phyloP scores from a whole-genome alignment of 768 basidiomycete species.

The Russula sp. region DNA sequence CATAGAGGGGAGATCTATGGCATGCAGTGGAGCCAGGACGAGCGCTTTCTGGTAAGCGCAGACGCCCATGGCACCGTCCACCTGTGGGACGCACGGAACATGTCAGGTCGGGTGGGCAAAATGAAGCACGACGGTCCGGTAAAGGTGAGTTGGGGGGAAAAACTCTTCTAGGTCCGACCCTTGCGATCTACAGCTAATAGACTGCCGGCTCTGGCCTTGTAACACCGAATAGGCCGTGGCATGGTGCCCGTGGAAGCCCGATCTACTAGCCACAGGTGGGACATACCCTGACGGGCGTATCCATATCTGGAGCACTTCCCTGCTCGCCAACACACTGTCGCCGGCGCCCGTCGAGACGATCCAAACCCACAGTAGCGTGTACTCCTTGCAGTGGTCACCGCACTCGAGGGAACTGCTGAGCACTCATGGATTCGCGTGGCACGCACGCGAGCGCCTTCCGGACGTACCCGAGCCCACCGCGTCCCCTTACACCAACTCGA shows the following conservation, averaged over 20 bases:
- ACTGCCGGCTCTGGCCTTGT: neutral
- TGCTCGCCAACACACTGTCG: constrained; percentile 35
- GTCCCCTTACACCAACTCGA: constrained; percentile 33
- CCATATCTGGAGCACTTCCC: constrained; percentile 44
- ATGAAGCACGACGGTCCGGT: constrained; percentile 39
- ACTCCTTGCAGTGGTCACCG: constrained; percentile 53
- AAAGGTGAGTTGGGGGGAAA: constrained; percentile 29
- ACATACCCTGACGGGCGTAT: constrained; percentile 54
- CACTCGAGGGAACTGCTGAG: constrained; percentile 52
- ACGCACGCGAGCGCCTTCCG: constrained; percentile 15
- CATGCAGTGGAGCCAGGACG: constrained; percentile 37
- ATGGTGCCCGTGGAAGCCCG: constrained; percentile 69
- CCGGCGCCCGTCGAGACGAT: constrained; percentile 44
- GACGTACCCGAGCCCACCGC: constrained; percentile 9
- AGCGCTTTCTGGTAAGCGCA: constrained; percentile 34
- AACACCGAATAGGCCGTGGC: constrained; percentile 46
- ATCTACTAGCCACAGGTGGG: constrained; percentile 60
- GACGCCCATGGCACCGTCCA: constrained; percentile 37
- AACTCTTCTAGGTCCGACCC: neutral
- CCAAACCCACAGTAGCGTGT: constrained; percentile 42
- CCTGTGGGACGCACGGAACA: constrained; percentile 37
- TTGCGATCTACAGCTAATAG: constrained; percentile 3
- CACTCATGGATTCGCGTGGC: constrained; percentile 49
- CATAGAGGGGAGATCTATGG: constrained; percentile 33
- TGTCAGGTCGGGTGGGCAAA: constrained; percentile 31